Conservation (phyloP, 805 yeast species). For the Yarrowia hollandica region DNA sequence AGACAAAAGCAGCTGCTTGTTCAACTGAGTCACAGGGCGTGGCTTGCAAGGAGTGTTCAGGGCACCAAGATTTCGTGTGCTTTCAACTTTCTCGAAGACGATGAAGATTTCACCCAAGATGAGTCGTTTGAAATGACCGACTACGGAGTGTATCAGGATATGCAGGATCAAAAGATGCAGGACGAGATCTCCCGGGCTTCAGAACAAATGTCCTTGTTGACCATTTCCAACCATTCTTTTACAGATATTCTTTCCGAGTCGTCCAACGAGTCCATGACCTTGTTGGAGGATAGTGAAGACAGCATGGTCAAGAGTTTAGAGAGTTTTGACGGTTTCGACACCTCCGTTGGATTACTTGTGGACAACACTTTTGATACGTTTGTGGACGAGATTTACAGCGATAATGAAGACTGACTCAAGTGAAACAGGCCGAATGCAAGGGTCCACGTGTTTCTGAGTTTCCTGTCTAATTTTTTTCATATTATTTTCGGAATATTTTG, state of each 20-base stretch:
- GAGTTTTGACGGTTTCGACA: not conserved
- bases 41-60: not conserved
- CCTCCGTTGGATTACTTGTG: no score
- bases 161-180: not conserved
- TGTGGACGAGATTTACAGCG: not conserved
- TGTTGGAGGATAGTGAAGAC: not conserved
- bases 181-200: not conserved
- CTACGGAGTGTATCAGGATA: not conserved
- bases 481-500: no score
- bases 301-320: not conserved
- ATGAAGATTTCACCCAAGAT: not conserved
- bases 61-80: not conserved
- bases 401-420: no score
- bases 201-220: not conserved
- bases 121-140: slow-evolving; percentile 15
- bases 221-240: not conserved
- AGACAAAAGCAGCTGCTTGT: not conserved
- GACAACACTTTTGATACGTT: slow-evolving; percentile 6
- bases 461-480: not conserved
- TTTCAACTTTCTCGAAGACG: not conserved
- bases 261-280: slow-evolving; percentile 6
- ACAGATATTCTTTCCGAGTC: not conserved
- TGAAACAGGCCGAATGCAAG: no score
- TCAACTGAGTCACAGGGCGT: not conserved
- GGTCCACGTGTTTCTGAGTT: no score